phyloP scores from a whole-genome alignment of 2,329 filamentous ascomycete genomes.

The Fusarium concolor region DNA sequence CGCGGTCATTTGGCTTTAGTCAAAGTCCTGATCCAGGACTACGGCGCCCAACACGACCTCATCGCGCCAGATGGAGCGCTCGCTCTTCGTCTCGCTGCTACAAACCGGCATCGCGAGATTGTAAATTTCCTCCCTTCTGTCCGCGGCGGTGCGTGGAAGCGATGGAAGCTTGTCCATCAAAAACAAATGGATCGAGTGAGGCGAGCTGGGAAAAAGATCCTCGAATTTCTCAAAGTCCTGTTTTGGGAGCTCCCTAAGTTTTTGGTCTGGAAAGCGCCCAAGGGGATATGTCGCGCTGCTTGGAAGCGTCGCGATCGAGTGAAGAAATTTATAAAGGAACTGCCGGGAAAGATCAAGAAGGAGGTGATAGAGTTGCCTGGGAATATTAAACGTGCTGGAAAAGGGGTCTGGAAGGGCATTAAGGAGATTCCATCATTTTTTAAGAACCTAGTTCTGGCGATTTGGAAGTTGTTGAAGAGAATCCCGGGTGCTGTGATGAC shows the following conservation, averaged over 20 bases:
- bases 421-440: constrained; percentile 38
- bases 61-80: constrained; percentile 60
- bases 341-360: constrained; percentile 46
- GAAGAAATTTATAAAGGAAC: constrained; percentile 41
- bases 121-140: constrained; percentile 57
- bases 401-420: constrained; percentile 27
- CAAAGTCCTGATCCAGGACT: constrained; percentile 55
- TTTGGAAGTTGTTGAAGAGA: constrained; percentile 41
- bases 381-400: constrained; percentile 11
- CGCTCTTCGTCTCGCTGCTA: constrained; percentile 59
- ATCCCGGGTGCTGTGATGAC: constrained; percentile 40
- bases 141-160: constrained; percentile 53
- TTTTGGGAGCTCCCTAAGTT: constrained; percentile 49
- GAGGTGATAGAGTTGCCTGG: constrained; percentile 33
- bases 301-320: constrained; percentile 47
- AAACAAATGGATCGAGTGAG: constrained; percentile 45
- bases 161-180: constrained; percentile 52
- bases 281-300: constrained; percentile 11
- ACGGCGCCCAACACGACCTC: constrained; percentile 56
- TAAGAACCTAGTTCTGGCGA: constrained; percentile 3
- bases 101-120: constrained; percentile 56
- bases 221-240: constrained; percentile 42
- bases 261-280: constrained; percentile 46
- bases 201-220: constrained; percentile 41
- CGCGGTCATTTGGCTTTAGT: constrained; percentile 56